Evolutionary conservation across 495 filamentous ascomycete species (phyloP).

Genomic region (Neurospora sp.): DNA sequence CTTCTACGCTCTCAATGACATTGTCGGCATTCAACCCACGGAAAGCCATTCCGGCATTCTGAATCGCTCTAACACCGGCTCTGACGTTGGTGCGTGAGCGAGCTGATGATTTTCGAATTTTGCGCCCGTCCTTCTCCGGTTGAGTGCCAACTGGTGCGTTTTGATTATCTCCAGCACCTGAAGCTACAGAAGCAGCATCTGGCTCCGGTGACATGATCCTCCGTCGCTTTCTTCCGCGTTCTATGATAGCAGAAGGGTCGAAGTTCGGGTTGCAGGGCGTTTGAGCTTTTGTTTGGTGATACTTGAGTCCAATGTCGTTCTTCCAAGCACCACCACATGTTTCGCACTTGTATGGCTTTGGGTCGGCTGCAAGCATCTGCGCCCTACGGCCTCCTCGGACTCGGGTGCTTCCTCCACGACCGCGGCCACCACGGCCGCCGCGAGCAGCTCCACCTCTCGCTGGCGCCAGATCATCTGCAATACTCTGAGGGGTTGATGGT

Average conservation of each 20-base stretch:
- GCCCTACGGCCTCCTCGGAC: slow-evolving; percentile 11
- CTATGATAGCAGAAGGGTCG: slow-evolving; percentile 19
- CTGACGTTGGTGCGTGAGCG: neutral
- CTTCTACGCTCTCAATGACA: neutral
- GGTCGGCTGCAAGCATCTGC: slow-evolving; percentile 1
- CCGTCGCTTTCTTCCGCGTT: slow-evolving; percentile 15
- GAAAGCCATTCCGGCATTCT: neutral
- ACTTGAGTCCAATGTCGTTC: slow-evolving; percentile 42
- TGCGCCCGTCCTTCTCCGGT: slow-evolving; percentile 3
- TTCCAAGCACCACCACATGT: slow-evolving; percentile 41
- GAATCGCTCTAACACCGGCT: neutral
- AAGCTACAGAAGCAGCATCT: slow-evolving; percentile 14
- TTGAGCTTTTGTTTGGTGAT: slow-evolving; percentile 39
- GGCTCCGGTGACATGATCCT: slow-evolving; percentile 10
- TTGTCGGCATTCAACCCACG: neutral
- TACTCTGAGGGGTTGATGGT: slow-evolving; percentile 2
- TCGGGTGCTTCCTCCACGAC: slow-evolving; percentile 7
- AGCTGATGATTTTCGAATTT: slow-evolving; percentile 1
- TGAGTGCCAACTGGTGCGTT: slow-evolving; percentile 12
- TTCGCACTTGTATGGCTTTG: slow-evolving; percentile 30
- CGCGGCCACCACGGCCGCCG: slow-evolving; percentile 8
- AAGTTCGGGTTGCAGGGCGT: slow-evolving; percentile 41
- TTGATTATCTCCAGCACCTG: slow-evolving; percentile 30
- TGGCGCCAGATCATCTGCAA: slow-evolving; percentile 1
- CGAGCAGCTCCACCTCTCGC: slow-evolving; percentile 1